Evolutionary conservation across 2,329 filamentous ascomycete species (phyloP).

Genomic region (Penicillium sp.): DNA sequence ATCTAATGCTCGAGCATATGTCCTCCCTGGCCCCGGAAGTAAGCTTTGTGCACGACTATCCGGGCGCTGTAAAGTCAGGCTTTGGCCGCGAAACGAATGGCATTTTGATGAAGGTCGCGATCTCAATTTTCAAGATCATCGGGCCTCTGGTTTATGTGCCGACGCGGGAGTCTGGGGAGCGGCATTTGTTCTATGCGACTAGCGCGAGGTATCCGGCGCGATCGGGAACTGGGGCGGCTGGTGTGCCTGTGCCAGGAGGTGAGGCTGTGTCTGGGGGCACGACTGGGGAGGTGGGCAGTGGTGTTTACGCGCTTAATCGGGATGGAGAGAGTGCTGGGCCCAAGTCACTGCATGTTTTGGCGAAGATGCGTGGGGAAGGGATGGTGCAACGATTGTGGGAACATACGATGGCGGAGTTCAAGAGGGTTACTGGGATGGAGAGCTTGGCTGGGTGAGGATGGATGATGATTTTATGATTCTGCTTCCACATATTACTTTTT

Average conservation of each 20-base stretch:
- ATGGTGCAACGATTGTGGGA: constrained; percentile 35
- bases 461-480: neutral
- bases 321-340: constrained; percentile 19
- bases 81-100: constrained; percentile 29
- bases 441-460: neutral
- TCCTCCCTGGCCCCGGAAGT: constrained; percentile 50
- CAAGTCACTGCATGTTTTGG: constrained; percentile 26
- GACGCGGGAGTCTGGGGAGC: constrained; percentile 46
- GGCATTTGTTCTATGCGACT: constrained; percentile 48
- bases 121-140: constrained; percentile 32
- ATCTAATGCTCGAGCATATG: constrained; percentile 52
- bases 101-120: constrained; percentile 2
- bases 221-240: constrained; percentile 6
- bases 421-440: constrained; percentile 11
- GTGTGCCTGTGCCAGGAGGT: constrained; percentile 20
- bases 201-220: constrained; percentile 37
- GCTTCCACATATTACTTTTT: too few relatives aligned
- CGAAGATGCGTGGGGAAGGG: constrained; percentile 30
- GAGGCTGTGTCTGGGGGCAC: constrained; percentile 21
- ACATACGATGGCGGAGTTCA: constrained; percentile 32
- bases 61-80: constrained; percentile 51
- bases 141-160: constrained; percentile 25
- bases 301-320: constrained; percentile 33
- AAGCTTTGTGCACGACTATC: constrained; percentile 53
- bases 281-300: constrained; percentile 32